These are phyloP conservation scores for Schwanniomyces etchellsii DNA, from an alignment of 1,139 yeast genomes.

Conservation along the genomic window DNA sequence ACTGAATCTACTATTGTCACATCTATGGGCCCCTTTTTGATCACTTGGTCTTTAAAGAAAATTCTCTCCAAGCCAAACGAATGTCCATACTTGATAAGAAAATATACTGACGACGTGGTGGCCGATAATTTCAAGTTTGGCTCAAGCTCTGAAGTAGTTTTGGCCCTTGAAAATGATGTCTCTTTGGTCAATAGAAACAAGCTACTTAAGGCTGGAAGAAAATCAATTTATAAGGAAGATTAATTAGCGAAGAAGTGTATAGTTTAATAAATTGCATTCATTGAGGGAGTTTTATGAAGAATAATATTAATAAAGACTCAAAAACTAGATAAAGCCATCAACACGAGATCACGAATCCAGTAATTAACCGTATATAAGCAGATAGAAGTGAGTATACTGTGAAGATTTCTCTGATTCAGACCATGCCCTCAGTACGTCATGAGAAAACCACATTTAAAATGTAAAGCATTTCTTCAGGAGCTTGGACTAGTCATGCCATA, in stretches of 20 bases:
- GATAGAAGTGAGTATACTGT: too few species aligned
- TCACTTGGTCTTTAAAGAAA: slow-evolving; percentile 72
- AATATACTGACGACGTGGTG: slow-evolving; percentile 57
- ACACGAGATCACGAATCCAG: too few species aligned
- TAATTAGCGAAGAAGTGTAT: too few species aligned
- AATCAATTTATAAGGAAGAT: slow-evolving; percentile 5
- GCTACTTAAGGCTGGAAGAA: slow-evolving; percentile 45
- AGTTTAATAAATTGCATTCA: background rate
- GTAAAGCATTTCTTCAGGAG: too few species aligned
- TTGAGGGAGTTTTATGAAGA: background rate
- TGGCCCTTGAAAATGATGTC: slow-evolving; percentile 69
- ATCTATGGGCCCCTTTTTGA: slow-evolving; percentile 74
- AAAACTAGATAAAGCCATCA: background rate
- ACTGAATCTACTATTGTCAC: slow-evolving; percentile 71
- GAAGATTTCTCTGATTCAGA: too few species aligned
- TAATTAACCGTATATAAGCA: too few species aligned
- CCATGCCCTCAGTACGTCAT: too few species aligned
- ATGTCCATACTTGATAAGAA: slow-evolving; percentile 58
- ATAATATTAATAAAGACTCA: background rate
- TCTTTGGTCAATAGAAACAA: slow-evolving; percentile 54
- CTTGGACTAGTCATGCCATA: too few species aligned
- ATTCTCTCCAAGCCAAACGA: slow-evolving; percentile 39
- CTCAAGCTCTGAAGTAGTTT: slow-evolving; percentile 61
- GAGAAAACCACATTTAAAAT: too few species aligned
- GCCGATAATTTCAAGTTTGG: slow-evolving; percentile 79